These are phyloP conservation scores for Didymella arachidicola DNA, from an alignment of 2,329 filamentous ascomycete genomes.

Conservation along the genomic window DNA sequence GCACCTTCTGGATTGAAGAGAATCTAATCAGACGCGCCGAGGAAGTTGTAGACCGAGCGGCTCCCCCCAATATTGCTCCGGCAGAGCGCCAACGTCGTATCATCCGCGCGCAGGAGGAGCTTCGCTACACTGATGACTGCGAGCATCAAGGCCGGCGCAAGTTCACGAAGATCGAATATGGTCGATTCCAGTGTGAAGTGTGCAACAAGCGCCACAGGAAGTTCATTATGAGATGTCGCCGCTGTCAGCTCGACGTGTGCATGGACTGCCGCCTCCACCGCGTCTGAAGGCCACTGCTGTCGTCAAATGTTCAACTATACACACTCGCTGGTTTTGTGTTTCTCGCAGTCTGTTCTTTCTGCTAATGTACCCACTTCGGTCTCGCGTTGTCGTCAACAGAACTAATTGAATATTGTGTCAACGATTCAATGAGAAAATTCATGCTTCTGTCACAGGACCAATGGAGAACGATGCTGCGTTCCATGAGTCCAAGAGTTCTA, in stretches of 20 bases:
- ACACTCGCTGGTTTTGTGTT: neutral
- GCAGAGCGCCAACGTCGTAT: no score
- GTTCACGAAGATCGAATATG: no score
- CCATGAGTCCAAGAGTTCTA: no score
- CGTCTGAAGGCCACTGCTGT: neutral
- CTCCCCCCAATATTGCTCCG: neutral
- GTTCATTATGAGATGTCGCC: neutral
- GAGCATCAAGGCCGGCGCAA: no score
- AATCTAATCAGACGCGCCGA: conserved; percentile 25
- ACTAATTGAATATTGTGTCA: neutral
- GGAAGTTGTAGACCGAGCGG: conserved; percentile 35
- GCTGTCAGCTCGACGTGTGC: neutral
- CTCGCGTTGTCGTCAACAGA: neutral
- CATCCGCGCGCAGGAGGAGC: no score
- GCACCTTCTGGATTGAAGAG: conserved; percentile 14
- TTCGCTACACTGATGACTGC: no score
- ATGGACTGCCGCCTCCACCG: neutral
- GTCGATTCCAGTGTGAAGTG: no score
- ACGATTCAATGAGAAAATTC: neutral
- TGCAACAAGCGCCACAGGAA: neutral
- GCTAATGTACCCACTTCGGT: neutral
- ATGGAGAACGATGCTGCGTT: no score
- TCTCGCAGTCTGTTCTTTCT: neutral
- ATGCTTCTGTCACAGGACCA: no score
- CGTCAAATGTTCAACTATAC: neutral